Percentiles rank a stretch among this genome's conserved stretches.
Conservation (phyloP, 257 asterid species). For the Vinca minor region DNA sequence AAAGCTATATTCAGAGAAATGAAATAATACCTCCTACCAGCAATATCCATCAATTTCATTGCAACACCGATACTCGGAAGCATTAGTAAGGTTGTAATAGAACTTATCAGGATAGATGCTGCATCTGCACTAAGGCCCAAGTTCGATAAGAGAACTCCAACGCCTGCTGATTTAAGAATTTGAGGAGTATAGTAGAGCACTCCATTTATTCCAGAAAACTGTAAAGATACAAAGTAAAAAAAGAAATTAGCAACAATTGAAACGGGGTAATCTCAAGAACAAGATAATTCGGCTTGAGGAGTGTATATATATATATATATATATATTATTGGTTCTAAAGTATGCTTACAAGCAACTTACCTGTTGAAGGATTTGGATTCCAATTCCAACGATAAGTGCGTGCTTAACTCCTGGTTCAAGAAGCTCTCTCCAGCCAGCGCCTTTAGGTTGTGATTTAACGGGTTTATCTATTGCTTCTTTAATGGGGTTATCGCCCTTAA, state of each 20-base stretch:
- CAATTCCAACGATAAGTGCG: slow-evolving; percentile 58
- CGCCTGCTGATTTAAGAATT: slow-evolving; percentile 97
- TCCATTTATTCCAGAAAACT: slow-evolving; percentile 95
- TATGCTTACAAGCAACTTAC: too few relatives aligned
- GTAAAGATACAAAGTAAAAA: slow-evolving; percentile 8
- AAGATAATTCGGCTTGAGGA: too few relatives aligned
- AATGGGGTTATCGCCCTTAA: slow-evolving; percentile 34
- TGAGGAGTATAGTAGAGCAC: slow-evolving; percentile 97
- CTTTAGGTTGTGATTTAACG: slow-evolving; percentile 33
- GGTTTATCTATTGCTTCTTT: slow-evolving; percentile 46
- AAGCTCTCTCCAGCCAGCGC: slow-evolving; percentile 35
- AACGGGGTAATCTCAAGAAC: background rate
- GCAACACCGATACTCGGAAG: slow-evolving; percentile 93
- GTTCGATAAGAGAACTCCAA: slow-evolving; percentile 68
- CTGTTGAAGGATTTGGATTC: slow-evolving; percentile 67
- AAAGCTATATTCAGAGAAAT: slow-evolving; percentile 2
- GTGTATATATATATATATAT: too few relatives aligned
- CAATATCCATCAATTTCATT: slow-evolving; percentile 87
- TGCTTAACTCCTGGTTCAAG: slow-evolving; percentile 60
- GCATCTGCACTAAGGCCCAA: slow-evolving; percentile 75
- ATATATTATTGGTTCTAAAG: too few relatives aligned
- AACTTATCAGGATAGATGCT: slow-evolving; percentile 79
- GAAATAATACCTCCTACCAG: slow-evolving; percentile 70
- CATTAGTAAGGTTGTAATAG: slow-evolving; percentile 72
- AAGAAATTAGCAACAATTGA: background rate